Base-by-base conservation (phyloP, 306 rosid genomes). In the Dalbergia oliveri region DNA sequence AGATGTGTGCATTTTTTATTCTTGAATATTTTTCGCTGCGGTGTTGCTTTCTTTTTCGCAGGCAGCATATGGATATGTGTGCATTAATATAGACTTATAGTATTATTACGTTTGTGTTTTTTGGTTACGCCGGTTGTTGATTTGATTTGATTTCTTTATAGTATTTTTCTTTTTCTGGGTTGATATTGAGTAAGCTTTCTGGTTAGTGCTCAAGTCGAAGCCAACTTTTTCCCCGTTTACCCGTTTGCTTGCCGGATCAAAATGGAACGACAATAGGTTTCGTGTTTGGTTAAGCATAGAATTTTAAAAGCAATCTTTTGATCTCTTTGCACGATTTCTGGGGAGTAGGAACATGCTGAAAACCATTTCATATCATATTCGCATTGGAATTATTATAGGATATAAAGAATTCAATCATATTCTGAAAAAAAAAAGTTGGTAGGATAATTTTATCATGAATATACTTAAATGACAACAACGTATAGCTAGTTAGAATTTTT, bases 191-290 rank as follows among this genome's bases (percentile, higher is more conserved):
- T 78, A 69, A 76, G 64, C 84, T 86, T 87, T 88, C 80, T 87
- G 73, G 83, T 84, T 85, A 89, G 95, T 86, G 88, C 77, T 86
- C 85, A 86, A 89, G 91, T 93, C 97, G 89, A 90, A 91, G 88
- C 85, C 60, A 14, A 90, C 87, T 93, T 92, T 84, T 77, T 13
- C 43, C 91, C 98, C 47, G 87, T 73, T 87, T 87, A 86, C 79
- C 91, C 86, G 96, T 84, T 90, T 70, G 62, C 86, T 87, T 91
- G 97, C 93, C 92, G 88, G 97, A 82, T 88, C 78, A 83, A 87
- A 82, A 72, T 83, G 59, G 81, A 77, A 80, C 45, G 69, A 87
- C 69, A 50, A 60, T 87, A 86, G 93, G 88, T 90, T 89, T 87
- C 97, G 95, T 94, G 94, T 85, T 86, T 76, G 90, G 88, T 81